Evolutionary conservation across 208 protist genomes (phyloP).

Genomic region (Acanthamoeba lenticulata): DNA sequence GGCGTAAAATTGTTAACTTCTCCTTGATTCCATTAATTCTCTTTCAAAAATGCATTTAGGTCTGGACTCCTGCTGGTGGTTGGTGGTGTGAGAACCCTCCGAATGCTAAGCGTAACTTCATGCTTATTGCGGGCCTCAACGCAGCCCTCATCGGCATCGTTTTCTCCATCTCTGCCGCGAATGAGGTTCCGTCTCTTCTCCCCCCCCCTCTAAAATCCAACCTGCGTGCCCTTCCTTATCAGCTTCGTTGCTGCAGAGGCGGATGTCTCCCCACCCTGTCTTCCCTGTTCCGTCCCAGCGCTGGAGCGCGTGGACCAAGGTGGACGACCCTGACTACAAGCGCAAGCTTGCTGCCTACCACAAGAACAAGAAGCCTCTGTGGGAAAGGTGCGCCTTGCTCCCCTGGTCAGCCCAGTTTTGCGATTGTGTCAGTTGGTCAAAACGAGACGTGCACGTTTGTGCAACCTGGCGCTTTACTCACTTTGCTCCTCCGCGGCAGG

Average conservation of each 20-base stretch:
- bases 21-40: too few relatives aligned
- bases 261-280: background rate
- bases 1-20: background rate
- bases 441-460: background rate
- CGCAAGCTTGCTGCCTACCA: constrained; percentile 48
- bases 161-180: constrained; percentile 28
- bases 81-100: constrained; percentile 33
- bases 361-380: constrained; percentile 54
- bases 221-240: background rate
- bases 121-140: background rate
- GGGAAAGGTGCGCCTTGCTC: background rate
- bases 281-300: constrained; percentile 36
- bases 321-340: constrained; percentile 56
- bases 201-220: background rate
- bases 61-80: constrained; percentile 39
- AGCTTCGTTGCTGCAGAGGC: background rate
- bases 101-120: background rate
- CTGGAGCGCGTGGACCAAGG: background rate
- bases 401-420: background rate
- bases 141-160: background rate
- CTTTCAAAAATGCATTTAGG: background rate
- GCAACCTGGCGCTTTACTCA: background rate
- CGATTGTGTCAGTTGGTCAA: background rate
- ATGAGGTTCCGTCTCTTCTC: constrained; percentile 25
- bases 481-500: background rate